phyloP scores from a whole-genome alignment of 2,329 filamentous ascomycete genomes.

The Aspergillus arachidicola region DNA sequence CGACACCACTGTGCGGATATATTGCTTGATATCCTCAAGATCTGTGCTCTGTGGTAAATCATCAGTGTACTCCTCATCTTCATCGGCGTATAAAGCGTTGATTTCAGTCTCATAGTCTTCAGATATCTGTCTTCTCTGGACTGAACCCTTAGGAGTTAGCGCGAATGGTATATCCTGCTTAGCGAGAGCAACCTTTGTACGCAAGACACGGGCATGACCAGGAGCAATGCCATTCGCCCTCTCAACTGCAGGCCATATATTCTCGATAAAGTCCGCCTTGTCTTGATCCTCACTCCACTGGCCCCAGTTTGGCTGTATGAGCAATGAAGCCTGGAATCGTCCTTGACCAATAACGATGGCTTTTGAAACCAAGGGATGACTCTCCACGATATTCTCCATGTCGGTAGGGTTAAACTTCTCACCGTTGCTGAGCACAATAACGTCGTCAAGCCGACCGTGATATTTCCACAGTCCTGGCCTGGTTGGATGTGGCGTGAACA shows the following conservation, averaged over 20 bases:
- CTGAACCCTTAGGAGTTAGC: slow-evolving; percentile 46
- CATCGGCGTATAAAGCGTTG: slow-evolving; percentile 4
- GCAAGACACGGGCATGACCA: slow-evolving; percentile 45
- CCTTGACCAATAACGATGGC: slow-evolving; percentile 38
- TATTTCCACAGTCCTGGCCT: slow-evolving; percentile 24
- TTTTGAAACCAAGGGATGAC: slow-evolving; percentile 32
- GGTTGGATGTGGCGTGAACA: slow-evolving; percentile 41
- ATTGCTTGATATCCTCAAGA: background rate
- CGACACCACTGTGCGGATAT: background rate
- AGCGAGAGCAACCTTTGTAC: slow-evolving; percentile 45
- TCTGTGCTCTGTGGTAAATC: too few relatives aligned
- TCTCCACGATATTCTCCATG: slow-evolving; percentile 38
- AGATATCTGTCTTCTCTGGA: slow-evolving; percentile 7
- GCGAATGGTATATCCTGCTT: slow-evolving; percentile 46
- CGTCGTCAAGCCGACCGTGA: slow-evolving; percentile 36
- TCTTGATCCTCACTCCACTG: slow-evolving; percentile 1
- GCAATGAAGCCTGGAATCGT: slow-evolving; percentile 35
- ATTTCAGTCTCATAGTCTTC: slow-evolving; percentile 18
- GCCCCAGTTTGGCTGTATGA: slow-evolving; percentile 38
- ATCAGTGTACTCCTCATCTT: too few relatives aligned
- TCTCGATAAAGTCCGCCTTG: slow-evolving; percentile 35
- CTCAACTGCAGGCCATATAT: slow-evolving; percentile 48
- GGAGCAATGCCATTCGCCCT: slow-evolving; percentile 44
- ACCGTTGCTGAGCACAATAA: slow-evolving; percentile 45
- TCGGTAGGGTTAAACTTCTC: slow-evolving; percentile 47